Conservation (phyloP, 164 flowering plant genomes). For the Cinnamomum chago region DNA sequence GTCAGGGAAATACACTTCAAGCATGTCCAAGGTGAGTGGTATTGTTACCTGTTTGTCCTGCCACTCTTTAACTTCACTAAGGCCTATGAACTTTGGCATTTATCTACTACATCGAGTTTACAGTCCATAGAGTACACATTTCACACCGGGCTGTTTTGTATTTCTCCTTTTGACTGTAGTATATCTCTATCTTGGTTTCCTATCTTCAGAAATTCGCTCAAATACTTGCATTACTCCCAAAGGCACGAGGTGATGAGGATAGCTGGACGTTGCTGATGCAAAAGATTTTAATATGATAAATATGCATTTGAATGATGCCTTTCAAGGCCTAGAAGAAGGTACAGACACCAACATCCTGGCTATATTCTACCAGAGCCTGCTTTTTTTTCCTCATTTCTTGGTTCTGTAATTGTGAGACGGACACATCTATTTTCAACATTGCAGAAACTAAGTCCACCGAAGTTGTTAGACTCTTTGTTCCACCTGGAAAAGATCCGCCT, state of each 20-base stretch:
- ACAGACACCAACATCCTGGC: not conserved
- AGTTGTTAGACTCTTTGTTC: constrained; percentile 44
- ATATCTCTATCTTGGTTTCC: constrained; percentile 7
- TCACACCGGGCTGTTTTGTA: not conserved
- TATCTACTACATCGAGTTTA: not conserved
- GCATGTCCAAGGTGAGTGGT: constrained; percentile 46
- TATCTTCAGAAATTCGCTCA: constrained; percentile 55
- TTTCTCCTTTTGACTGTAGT: not conserved
- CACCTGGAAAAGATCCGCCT: constrained; percentile 70
- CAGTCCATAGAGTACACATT: not conserved
- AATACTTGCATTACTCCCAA: constrained; percentile 78
- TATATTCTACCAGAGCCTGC: not conserved
- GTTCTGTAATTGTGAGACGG: not conserved
- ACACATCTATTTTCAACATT: constrained; percentile 4
- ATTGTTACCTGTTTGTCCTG: not conserved
- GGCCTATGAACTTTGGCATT: not conserved
- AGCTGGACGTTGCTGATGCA: constrained; percentile 79
- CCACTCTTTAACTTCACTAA: not conserved
- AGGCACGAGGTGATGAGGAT: constrained; percentile 67
- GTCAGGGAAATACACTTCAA: constrained; percentile 48
- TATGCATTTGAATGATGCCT: constrained; percentile 44
- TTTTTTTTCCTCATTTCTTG: not conserved
- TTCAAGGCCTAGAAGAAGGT: constrained; percentile 89
- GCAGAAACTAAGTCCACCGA: constrained; percentile 53
- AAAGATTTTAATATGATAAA: constrained; percentile 55